Evolutionary conservation across 2,329 filamentous ascomycete genomes (phyloP), one percentile per base, ranked within the genome.

Genomic region (Neonectria coccinea): DNA sequence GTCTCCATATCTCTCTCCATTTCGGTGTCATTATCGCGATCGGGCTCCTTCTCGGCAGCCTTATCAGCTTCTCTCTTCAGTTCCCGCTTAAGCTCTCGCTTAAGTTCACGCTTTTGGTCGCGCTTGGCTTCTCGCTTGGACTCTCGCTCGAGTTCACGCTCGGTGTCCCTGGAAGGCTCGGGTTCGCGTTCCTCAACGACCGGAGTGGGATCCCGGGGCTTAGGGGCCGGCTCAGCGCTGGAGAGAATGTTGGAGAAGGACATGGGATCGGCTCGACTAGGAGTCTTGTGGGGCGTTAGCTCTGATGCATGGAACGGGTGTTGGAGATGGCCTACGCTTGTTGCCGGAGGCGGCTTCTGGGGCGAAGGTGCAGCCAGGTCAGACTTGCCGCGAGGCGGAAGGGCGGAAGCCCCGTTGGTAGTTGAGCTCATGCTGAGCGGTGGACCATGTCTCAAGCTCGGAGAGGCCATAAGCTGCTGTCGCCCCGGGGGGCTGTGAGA

Each of bases 241-340:
- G 93, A 95, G 47, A 98, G 89, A 64, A 98, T 97, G 77, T 94
- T 97, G 70, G 93, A 96, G 75, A 98, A 96, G 5, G 94, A 96
- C 94, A 97, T 97, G 57, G 94, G 92, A 77, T 97, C 92, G 63
- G 90, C 85, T 77, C 94, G 89, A 70, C 88, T 89, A 1, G 91
- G 88, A 54, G 91, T 91, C 87, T 94, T 48, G 16, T 47, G 54
- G 36, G 20, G 25, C 53, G 62, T 70, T 64, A 72, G 67, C 59
- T 53, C 22, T 20, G 57, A 64, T 61, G 31, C 20, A 64, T 60
- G 53, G 29, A 51, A 45, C 18, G 33, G 48, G 44, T 27, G 56
- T 59, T 29, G 33, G 27, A 47, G 39, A 62, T 64, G 70, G 76
- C 78, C 66, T 77, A 81, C 79, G 59, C 76, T 79, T 53, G 78